These are phyloP conservation scores for Theobroma cacao DNA, from an alignment of 345 rosid genomes.

Conservation along the genomic window DNA sequence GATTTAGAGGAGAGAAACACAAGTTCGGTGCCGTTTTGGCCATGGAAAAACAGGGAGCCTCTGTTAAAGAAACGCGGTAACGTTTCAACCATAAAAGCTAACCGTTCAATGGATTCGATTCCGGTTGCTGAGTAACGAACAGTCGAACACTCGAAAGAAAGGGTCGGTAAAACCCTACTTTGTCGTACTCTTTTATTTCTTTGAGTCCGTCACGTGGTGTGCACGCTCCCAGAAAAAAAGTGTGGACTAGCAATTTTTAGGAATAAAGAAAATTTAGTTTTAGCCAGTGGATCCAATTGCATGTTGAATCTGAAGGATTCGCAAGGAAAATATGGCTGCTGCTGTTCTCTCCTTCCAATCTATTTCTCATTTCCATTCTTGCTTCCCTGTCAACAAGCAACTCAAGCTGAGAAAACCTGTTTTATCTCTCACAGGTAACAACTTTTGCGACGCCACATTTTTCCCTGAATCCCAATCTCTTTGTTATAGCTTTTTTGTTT, in stretches of 20 bases:
- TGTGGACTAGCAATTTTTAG: conserved; percentile 22
- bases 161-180: background rate
- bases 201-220: conserved; percentile 4
- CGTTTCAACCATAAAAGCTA: background rate
- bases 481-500: background rate
- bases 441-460: background rate
- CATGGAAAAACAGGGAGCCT: conserved; percentile 25
- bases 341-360: conserved; percentile 26
- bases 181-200: background rate
- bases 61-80: conserved; percentile 17
- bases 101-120: background rate
- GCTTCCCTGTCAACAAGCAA: conserved; percentile 27
- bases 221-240: conserved; percentile 16
- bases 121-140: background rate
- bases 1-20: conserved; percentile 15
- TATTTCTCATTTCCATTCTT: conserved; percentile 10
- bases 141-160: background rate
- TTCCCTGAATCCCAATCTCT: background rate
- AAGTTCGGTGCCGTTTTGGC: conserved; percentile 30
- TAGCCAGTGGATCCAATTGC: conserved; percentile 16
- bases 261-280: background rate
- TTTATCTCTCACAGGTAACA: conserved; percentile 36
- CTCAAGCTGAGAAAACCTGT: conserved; percentile 21
- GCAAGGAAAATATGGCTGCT: conserved; percentile 34
- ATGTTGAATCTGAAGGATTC: conserved; percentile 15